Evolutionary conservation across 768 basidiomycete genomes (phyloP), one percentile per base, ranked within the genome.

Genomic region (Astraeus odoratus): DNA sequence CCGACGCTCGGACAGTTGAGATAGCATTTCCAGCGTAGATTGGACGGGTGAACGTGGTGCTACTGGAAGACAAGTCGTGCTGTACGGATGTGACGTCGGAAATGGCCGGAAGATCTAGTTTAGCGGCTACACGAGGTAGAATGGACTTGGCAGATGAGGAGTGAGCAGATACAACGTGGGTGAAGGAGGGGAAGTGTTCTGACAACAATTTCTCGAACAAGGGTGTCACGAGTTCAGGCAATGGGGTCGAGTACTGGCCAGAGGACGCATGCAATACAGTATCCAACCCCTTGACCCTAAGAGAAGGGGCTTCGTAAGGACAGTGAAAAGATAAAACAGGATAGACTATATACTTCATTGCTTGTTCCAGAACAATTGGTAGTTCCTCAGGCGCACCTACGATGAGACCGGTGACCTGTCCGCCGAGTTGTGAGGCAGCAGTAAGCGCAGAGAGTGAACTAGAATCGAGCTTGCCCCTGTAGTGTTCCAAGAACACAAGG

Each of bases 21-120:
- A 98, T 91, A 36, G 96, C 96, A 59, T 98, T 98, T 39, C 96
- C 96, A 19, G 96, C 96, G 57, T 99, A 98, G 57, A 98, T 96
- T 22, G 91, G 92, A 20, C 95, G 86, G 4, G 86, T 82, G 63
- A 94, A 98, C 1, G 81, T 89, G 30, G 90, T 91, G 55, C 73
- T 76, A 52, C 85, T 83, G 26, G 80, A 78, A 3, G 81, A 64
- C 23, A 66, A 44, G 56, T 90, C 84, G 60, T 90, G 81, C 31
- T 81, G 74, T 51, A 97, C 70, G 12, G 84, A 85, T 26, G 83
- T 87, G 55, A 98, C 78, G 65, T 98, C 94, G 26, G 92, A 92
- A 49, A 96, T 77, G 49, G 91, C 90, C 6, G 92, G 90, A 18
- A 84, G 78, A 63, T 95, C 82, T n/a, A 98, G 78, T 50, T 71